phyloP scores from a whole-genome alignment of 2,329 filamentous ascomycete genomes.

The Clonostachys sp. region DNA sequence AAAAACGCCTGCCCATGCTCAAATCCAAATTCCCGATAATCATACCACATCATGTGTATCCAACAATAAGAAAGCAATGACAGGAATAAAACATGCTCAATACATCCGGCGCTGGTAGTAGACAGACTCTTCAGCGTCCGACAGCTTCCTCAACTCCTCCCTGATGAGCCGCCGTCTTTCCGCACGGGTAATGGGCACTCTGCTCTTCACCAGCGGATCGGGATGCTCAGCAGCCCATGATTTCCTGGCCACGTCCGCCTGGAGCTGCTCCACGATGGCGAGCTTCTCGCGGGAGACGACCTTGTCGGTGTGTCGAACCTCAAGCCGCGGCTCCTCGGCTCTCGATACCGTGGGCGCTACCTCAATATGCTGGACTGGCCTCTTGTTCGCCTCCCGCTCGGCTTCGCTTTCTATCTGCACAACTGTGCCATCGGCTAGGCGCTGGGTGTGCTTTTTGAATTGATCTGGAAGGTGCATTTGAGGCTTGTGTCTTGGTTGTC shows the following conservation, averaged over 20 bases:
- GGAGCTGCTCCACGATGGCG: constrained; percentile 22
- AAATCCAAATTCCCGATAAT: no score
- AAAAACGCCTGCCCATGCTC: no score
- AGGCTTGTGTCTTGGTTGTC: constrained; percentile 31
- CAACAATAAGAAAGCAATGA: no score
- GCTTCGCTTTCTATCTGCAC: constrained; percentile 30
- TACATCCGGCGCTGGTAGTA: constrained; percentile 53
- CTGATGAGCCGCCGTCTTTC: constrained; percentile 55
- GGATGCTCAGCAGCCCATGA: constrained; percentile 25
- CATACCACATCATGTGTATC: no score
- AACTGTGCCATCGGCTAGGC: constrained; percentile 40
- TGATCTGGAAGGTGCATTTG: constrained; percentile 46
- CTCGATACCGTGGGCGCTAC: constrained; percentile 18
- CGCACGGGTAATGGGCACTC: constrained; percentile 44
- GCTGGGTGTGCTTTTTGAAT: constrained; percentile 38
- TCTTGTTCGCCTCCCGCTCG: constrained; percentile 12
- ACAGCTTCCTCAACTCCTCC: constrained; percentile 46
- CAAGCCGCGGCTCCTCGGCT: constrained; percentile 6
- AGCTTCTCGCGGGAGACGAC: constrained; percentile 15
- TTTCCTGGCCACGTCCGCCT: constrained; percentile 22
- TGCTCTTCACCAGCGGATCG: constrained; percentile 27
- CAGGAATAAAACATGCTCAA: constrained; percentile 16
- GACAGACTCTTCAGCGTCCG: constrained; percentile 37
- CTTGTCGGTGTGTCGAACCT: background rate
- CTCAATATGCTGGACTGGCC: constrained; percentile 13